A percentile compares a stretch with the other conserved stretches of the same genome.
phyloP scores from a whole-genome alignment of 192 early-diverging fungal species.

The Rhizophagus clarus region DNA sequence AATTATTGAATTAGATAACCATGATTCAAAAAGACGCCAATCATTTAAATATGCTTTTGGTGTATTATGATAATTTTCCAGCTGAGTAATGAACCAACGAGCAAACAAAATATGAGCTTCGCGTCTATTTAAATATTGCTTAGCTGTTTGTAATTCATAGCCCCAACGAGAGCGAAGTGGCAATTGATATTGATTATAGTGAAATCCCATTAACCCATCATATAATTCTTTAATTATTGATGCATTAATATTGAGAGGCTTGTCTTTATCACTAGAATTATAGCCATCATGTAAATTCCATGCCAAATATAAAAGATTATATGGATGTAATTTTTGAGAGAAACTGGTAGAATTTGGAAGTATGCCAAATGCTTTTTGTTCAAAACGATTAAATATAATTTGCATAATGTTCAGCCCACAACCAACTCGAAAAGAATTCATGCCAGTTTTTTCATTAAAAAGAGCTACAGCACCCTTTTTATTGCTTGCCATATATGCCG shows the following conservation, averaged over 20 bases:
- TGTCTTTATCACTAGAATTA: constrained; percentile 5
- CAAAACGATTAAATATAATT: background rate
- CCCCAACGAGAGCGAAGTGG: background rate
- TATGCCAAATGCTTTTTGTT: background rate
- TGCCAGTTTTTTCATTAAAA: background rate
- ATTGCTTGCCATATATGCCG: background rate
- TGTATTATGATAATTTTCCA: constrained; percentile 3
- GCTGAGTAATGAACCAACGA: background rate
- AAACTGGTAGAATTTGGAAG: background rate
- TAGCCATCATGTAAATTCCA: background rate
- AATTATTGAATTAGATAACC: background rate
- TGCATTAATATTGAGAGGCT: background rate
- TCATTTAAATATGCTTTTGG: background rate
- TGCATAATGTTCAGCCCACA: background rate
- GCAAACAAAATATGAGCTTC: background rate
- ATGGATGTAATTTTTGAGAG: background rate
- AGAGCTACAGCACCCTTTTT: background rate
- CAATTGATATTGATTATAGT: background rate
- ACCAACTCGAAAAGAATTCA: background rate
- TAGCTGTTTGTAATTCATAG: background rate
- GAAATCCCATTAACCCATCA: background rate
- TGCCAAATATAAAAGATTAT: background rate
- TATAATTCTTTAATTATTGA: background rate
- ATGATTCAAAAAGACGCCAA: background rate
- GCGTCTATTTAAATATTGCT: background rate